Evolutionary conservation across 2,329 filamentous ascomycete genomes (phyloP).

Genomic region (Lecanosticta acicola): DNA sequence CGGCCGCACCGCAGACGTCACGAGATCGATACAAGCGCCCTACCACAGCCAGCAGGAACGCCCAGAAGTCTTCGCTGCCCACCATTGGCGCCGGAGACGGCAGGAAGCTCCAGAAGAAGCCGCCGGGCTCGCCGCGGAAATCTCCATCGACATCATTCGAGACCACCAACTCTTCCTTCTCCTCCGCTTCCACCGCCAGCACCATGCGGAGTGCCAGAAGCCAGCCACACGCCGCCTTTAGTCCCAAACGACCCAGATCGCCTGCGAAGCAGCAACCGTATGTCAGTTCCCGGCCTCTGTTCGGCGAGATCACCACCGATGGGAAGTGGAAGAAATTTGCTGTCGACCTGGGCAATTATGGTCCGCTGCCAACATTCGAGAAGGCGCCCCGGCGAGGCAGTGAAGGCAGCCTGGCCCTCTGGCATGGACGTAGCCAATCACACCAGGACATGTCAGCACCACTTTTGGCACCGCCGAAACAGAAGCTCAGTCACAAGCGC

Average conservation of each 20-base stretch:
- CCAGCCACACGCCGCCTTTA: slow-evolving; percentile 27
- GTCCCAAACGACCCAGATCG: slow-evolving; percentile 17
- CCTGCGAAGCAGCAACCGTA: slow-evolving; percentile 19
- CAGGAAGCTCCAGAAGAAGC: slow-evolving; percentile 28
- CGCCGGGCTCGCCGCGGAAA: slow-evolving; percentile 26
- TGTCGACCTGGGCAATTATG: slow-evolving; percentile 23
- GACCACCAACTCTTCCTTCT: slow-evolving; percentile 22
- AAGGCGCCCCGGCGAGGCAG: slow-evolving; percentile 54
- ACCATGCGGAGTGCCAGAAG: slow-evolving; percentile 20
- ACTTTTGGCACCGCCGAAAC: slow-evolving; percentile 18
- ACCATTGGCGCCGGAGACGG: slow-evolving; percentile 14
- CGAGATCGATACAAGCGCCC: slow-evolving; percentile 25
- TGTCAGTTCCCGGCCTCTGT: slow-evolving; percentile 52
- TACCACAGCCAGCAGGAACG: slow-evolving; percentile 15
- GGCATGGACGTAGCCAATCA: slow-evolving; percentile 51
- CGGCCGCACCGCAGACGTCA: slow-evolving; percentile 21
- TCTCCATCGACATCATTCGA: slow-evolving; percentile 27
- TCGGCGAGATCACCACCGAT: slow-evolving; percentile 67
- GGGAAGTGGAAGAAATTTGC: slow-evolving; percentile 44
- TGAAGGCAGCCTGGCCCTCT: slow-evolving; percentile 59
- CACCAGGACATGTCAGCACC: slow-evolving; percentile 35
- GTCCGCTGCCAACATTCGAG: slow-evolving; percentile 23
- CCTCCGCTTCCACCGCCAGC: slow-evolving; percentile 22
- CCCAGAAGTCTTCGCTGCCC: slow-evolving; percentile 21
- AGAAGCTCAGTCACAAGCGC: slow-evolving; percentile 28